Evolutionary conservation across 768 basidiomycete genomes (phyloP).

Genomic region (Phallus indusiatus): DNA sequence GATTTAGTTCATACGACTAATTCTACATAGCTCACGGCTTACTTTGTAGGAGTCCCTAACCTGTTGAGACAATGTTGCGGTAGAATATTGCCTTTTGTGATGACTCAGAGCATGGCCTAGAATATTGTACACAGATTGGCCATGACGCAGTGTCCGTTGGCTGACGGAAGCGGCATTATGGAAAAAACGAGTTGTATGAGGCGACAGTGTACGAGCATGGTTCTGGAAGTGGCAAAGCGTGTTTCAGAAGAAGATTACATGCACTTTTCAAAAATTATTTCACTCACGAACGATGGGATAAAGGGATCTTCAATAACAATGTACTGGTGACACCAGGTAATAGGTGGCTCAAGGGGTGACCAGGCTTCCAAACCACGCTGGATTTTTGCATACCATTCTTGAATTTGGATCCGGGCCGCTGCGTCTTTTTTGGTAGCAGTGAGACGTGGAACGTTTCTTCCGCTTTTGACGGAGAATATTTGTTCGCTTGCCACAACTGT

Average conservation of each 20-base stretch:
- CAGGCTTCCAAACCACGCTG: background rate
- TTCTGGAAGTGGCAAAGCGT: background rate
- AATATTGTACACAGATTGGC: background rate
- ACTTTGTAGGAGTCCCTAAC: slow-evolving; percentile 5
- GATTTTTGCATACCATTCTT: background rate
- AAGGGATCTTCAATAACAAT: slow-evolving; percentile 20
- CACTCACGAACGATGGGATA: slow-evolving; percentile 11
- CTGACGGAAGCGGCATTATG: background rate
- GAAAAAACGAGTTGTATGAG: slow-evolving; percentile 1
- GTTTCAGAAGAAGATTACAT: background rate
- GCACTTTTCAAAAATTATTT: background rate
- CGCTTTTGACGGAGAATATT: background rate
- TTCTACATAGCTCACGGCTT: background rate
- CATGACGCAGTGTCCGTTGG: background rate
- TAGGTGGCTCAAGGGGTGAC: background rate
- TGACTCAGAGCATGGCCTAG: background rate
- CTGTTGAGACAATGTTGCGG: slow-evolving; percentile 1
- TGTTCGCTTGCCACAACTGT: background rate
- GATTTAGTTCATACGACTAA: background rate
- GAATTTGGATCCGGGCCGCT: background rate
- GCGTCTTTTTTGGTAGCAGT: background rate
- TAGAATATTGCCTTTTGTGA: background rate
- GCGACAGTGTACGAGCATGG: slow-evolving; percentile 6
- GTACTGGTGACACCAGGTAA: slow-evolving; percentile 11
- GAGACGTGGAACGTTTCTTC: background rate